Percentiles rank a stretch among this genome's conserved stretches.
Evolutionary conservation across 2,329 filamentous ascomycete species (phyloP).

Genomic region (Leptographium flavum): DNA sequence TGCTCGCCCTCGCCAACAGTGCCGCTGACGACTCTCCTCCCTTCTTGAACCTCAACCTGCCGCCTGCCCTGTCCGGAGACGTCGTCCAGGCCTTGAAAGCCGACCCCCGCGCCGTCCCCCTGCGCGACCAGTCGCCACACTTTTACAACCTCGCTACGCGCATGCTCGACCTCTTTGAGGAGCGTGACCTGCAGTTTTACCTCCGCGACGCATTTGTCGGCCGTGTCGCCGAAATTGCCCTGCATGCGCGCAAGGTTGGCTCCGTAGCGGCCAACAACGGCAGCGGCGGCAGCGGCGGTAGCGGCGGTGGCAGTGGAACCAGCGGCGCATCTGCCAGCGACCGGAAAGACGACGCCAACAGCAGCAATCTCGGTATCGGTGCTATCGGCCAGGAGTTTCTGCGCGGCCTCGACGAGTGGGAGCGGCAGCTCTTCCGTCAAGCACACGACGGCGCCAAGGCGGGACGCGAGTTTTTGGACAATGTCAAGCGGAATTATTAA

Average conservation of each 20-base stretch:
- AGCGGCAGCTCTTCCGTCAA: constrained; percentile 60
- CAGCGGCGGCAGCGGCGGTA: constrained; percentile 10
- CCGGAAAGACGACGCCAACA: constrained; percentile 48
- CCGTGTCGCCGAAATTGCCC: constrained; percentile 66
- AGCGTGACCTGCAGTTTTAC: constrained; percentile 60
- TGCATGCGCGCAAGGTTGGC: constrained; percentile 77
- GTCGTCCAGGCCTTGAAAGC: constrained; percentile 86
- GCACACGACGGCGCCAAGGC: constrained; percentile 61
- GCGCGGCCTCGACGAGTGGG: constrained; percentile 77
- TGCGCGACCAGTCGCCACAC: constrained; percentile 70
- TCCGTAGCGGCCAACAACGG: constrained; percentile 35
- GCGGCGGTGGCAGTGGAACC: too few species aligned
- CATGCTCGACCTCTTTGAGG: constrained; percentile 83
- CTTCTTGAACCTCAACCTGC: constrained; percentile 69
- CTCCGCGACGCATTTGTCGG: constrained; percentile 66
- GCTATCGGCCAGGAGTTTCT: constrained; percentile 68
- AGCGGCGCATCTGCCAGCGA: constrained; percentile 17
- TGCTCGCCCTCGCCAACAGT: constrained; percentile 59
- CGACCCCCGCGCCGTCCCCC: constrained; percentile 70
- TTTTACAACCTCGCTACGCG: constrained; percentile 78
- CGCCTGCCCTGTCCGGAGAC: constrained; percentile 58
- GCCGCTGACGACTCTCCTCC: constrained; percentile 18
- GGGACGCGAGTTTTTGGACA: constrained; percentile 56
- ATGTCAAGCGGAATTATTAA: constrained; percentile 30
- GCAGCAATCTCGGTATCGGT: constrained; percentile 38